Conservation (phyloP, 2,329 filamentous ascomycete species). For the Scorias spongiosa region DNA sequence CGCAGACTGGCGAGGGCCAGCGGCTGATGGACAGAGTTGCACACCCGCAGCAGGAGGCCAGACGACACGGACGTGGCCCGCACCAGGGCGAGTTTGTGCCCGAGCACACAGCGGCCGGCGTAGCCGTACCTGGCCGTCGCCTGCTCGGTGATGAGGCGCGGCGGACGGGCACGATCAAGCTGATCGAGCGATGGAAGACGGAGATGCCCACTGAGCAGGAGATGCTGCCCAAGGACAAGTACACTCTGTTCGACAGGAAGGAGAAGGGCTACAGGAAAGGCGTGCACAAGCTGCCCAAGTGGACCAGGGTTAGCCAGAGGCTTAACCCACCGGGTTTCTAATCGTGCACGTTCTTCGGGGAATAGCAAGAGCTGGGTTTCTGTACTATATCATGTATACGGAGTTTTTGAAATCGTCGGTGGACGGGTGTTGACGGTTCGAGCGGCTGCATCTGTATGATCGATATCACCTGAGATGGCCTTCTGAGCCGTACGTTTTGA, state of each 20-base stretch:
- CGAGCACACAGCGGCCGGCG: constrained; percentile 3
- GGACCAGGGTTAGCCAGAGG: constrained; percentile 89
- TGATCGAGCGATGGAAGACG: constrained; percentile 77
- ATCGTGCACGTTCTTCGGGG: neutral
- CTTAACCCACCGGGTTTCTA: constrained; percentile 91
- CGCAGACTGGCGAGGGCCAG: constrained; percentile 17
- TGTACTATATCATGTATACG: neutral
- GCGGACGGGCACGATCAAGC: constrained; percentile 46
- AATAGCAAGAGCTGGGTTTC: neutral
- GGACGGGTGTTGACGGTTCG: no score
- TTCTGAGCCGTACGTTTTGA: no score
- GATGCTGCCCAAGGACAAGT: constrained; percentile 95
- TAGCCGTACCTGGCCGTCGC: constrained; percentile 2
- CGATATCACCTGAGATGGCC: no score
- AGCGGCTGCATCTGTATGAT: no score
- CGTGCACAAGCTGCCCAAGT: constrained; percentile 66
- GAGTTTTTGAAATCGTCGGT: neutral
- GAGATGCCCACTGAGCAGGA: constrained; percentile 94
- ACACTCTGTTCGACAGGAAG: constrained; percentile 94
- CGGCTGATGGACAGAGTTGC: constrained; percentile 11
- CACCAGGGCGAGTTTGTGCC: constrained; percentile 12
- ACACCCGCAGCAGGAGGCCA: constrained; percentile 5
- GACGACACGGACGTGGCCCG: constrained; percentile 19
- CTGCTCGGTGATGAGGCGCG: constrained; percentile 13
- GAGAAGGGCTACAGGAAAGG: constrained; percentile 92